Evolutionary conservation across 2,329 filamentous ascomycete species (phyloP), one percentile per base, ranked within the genome.

Genomic region (Polychaeton citri): DNA sequence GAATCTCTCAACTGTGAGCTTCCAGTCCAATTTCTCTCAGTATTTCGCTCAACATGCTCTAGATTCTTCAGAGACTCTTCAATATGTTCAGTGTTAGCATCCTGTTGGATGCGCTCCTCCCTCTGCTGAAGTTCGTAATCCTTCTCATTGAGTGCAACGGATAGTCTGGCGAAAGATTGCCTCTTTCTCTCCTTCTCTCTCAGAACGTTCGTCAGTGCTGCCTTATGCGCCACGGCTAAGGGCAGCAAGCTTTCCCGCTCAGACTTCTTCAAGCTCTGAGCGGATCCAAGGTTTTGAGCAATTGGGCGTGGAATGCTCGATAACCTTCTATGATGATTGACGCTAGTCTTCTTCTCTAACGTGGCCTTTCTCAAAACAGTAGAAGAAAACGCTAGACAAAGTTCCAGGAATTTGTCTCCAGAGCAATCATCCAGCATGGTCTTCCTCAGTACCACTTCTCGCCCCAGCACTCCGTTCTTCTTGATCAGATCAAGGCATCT

Each of bases 361-460:
- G 35, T 64, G 53, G 26, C 45, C 51, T 79, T 85, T 51, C 81
- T 81, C 42, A 96, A 58, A 1, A 94, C 86, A 0, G 76, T 73
- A 10, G 81, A 82, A 1, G 88, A 95, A 50, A 98, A 92, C 1
- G 76, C 68, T 3, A 84, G 76, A 19, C 96, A 68, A 1, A 94
- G 64, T 53, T 98, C 90, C 54, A 87, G 86, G 37, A 96, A 74
- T 43, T 84, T 79, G 37, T 94, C 86, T 5, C 88, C 88, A 46
- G 81, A 87, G 62, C 90, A 98, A 49, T 98, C 88, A 54, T 98
- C 90, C 35, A 98, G 66, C 83, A 95, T 94, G 0, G 85, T 93
- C 64, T 94, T 95, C 35, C 90, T 76, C 20, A 96, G 62, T 1
- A 92, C 72, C 0, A 74, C 72, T 51, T 94, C 86, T 34, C 83